Percentiles rank a stretch among this genome's conserved stretches.
phyloP scores from a whole-genome alignment of 2,329 filamentous ascomycete species.

The Curvularia spicifera region DNA sequence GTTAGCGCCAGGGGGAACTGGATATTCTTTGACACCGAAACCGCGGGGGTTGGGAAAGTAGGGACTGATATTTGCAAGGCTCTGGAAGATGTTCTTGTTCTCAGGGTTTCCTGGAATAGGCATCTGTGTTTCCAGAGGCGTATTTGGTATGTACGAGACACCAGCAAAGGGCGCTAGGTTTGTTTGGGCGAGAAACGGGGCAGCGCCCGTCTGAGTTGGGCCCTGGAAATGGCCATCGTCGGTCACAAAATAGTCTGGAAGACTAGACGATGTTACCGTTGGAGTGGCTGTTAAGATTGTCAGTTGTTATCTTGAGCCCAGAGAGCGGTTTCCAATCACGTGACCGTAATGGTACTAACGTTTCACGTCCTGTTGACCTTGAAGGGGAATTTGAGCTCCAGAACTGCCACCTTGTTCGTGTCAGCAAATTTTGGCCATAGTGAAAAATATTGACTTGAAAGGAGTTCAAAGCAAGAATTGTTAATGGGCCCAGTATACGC shows the following conservation, averaged over 20 bases:
- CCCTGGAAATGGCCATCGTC: constrained; percentile 53
- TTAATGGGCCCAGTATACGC: constrained; percentile 8
- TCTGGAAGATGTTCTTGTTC: constrained; percentile 71
- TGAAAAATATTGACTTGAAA: background rate
- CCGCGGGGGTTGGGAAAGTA: constrained; percentile 72
- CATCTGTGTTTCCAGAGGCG: constrained; percentile 72
- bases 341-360: constrained; percentile 27
- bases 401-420: constrained; percentile 11
- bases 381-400: constrained; percentile 26
- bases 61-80: constrained; percentile 72
- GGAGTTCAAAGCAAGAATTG: background rate
- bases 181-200: constrained; percentile 75
- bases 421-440: constrained; percentile 5
- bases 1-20: constrained; percentile 69
- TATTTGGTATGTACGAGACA: constrained; percentile 70
- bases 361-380: constrained; percentile 22
- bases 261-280: constrained; percentile 27
- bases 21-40: constrained; percentile 76
- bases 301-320: constrained; percentile 9
- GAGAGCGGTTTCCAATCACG: background rate
- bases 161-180: constrained; percentile 67
- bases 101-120: constrained; percentile 66
- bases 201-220: constrained; percentile 71
- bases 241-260: constrained; percentile 46
- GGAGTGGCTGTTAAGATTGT: constrained; percentile 25